phyloP scores from a whole-genome alignment of 495 filamentous ascomycete species.

The Hypoxylon intermedium region DNA sequence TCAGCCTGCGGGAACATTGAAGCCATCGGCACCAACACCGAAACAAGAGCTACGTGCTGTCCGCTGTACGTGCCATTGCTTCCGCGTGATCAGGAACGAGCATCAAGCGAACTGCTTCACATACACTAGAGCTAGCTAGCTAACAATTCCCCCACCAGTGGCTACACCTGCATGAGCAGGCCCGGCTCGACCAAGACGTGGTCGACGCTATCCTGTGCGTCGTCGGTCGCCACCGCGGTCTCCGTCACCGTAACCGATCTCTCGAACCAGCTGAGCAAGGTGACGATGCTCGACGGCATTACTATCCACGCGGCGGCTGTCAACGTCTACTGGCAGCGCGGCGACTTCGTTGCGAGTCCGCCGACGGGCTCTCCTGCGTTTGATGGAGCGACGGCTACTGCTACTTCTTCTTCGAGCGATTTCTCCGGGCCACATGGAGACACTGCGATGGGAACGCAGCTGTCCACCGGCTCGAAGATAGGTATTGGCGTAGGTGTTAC shows the following conservation, averaged over 20 bases:
- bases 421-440: too few species aligned
- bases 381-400: too few species aligned
- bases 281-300: background rate
- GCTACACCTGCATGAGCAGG: background rate
- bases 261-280: background rate
- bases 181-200: slow-evolving; percentile 5
- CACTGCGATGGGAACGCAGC: too few species aligned
- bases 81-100: too few species aligned
- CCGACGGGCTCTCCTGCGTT: background rate
- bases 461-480: too few species aligned
- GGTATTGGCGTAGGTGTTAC: too few species aligned
- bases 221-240: background rate
- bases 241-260: background rate
- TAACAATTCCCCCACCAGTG: background rate
- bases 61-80: background rate
- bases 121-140: background rate
- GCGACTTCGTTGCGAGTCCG: background rate
- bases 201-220: slow-evolving; percentile 14
- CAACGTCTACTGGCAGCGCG: slow-evolving; percentile 4
- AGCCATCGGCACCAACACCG: background rate
- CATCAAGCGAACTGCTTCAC: too few species aligned
- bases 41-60: slow-evolving; percentile 10
- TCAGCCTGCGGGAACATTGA: slow-evolving; percentile 2
- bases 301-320: slow-evolving; percentile 12
- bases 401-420: too few species aligned